Percentiles rank a stretch among this genome's conserved stretches.
Evolutionary conservation across 192 early-diverging fungal species (phyloP).

Genomic region (Coemansia sp.): DNA sequence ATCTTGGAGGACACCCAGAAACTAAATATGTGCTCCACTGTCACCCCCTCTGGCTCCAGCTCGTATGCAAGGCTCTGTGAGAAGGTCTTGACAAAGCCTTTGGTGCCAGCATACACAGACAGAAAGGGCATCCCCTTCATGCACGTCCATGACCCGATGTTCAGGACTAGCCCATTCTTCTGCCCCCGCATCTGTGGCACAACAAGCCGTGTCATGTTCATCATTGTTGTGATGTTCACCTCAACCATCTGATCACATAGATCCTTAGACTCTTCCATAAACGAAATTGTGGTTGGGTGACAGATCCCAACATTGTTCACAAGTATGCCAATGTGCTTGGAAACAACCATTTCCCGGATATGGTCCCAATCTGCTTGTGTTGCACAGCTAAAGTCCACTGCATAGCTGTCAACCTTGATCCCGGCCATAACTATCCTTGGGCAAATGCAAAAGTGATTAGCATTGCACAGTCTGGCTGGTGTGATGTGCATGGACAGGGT

Average conservation of each 20-base stretch:
- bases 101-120: constrained; percentile 87
- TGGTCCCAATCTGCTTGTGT: constrained; percentile 17
- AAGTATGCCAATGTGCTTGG: constrained; percentile 43
- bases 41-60: constrained; percentile 63
- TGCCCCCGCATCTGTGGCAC: constrained; percentile 71
- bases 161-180: constrained; percentile 79
- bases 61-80: constrained; percentile 84
- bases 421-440: constrained; percentile 19
- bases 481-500: too few species aligned
- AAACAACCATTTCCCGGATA: constrained; percentile 19
- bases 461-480: background rate
- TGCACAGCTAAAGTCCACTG: constrained; percentile 35
- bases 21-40: constrained; percentile 84
- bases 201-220: constrained; percentile 74
- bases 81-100: constrained; percentile 87
- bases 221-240: constrained; percentile 74
- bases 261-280: constrained; percentile 68
- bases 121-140: constrained; percentile 77
- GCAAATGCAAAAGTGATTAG: background rate
- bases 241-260: constrained; percentile 71
- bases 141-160: constrained; percentile 86
- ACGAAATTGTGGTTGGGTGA: constrained; percentile 79
- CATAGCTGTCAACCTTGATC: constrained; percentile 24
- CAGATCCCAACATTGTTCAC: constrained; percentile 93
- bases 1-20: constrained; percentile 93